These are phyloP conservation scores for Fulvia fulva DNA, from an alignment of 2,329 filamentous ascomycete species.

Conservation along the genomic window DNA sequence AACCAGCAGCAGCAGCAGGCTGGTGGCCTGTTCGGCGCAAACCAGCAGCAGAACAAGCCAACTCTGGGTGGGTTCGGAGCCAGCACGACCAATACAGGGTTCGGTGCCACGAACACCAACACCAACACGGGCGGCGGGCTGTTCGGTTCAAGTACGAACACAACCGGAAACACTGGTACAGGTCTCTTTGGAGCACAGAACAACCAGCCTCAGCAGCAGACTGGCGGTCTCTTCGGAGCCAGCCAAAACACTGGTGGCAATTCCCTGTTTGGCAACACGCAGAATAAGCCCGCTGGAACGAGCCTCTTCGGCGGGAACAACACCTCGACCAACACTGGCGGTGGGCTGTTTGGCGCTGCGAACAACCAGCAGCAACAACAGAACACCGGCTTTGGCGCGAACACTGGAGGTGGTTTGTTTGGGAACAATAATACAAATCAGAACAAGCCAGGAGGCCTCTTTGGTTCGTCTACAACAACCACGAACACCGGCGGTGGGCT, in stretches of 20 bases:
- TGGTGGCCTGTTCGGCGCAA: constrained; percentile 31
- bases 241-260: constrained; percentile 35
- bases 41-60: constrained; percentile 33
- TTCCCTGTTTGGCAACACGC: constrained; percentile 35
- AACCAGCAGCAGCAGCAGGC: constrained; percentile 25
- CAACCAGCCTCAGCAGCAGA: constrained; percentile 22
- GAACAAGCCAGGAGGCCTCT: constrained; percentile 35
- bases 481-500: constrained; percentile 28
- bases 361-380: constrained; percentile 22
- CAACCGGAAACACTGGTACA: constrained; percentile 21
- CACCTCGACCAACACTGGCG: constrained; percentile 19
- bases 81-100: constrained; percentile 31
- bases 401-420: constrained; percentile 36
- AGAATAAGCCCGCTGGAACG: constrained; percentile 26
- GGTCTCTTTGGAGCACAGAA: constrained; percentile 25
- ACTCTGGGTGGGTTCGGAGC: constrained; percentile 20
- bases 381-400: constrained; percentile 12
- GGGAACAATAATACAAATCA: constrained; percentile 36
- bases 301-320: constrained; percentile 29
- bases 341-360: constrained; percentile 23
- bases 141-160: constrained; percentile 17
- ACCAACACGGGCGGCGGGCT: constrained; percentile 23
- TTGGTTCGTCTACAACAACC: constrained; percentile 34
- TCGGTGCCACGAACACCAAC: constrained; percentile 29
- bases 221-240: constrained; percentile 37